Percentiles rank a stretch among this genome's conserved stretches.
Evolutionary conservation across 306 rosid species (phyloP).

Genomic region (Luffa aegyptiaca): DNA sequence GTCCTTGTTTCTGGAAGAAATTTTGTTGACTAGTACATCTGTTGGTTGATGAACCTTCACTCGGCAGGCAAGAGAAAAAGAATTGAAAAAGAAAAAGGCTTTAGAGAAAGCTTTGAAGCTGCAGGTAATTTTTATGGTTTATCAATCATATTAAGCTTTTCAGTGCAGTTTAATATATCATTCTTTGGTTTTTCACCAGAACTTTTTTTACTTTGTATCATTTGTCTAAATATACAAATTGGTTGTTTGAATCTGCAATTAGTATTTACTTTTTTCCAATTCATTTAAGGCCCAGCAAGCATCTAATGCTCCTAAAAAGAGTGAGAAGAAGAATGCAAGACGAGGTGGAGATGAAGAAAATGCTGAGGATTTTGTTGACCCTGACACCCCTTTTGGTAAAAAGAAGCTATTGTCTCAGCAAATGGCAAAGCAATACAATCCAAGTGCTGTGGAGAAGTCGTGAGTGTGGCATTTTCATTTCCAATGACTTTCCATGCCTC

Average conservation of each 20-base stretch:
- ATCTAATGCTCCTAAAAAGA: constrained; percentile 47
- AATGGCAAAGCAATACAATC: constrained; percentile 76
- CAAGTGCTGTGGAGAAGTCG: constrained; percentile 75
- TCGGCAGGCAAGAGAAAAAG: constrained; percentile 86
- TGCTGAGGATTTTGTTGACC: constrained; percentile 62
- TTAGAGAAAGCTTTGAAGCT: constrained; percentile 62
- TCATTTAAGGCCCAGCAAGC: constrained; percentile 51
- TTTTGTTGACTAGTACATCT: background rate
- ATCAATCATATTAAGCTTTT: background rate
- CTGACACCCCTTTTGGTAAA: constrained; percentile 56
- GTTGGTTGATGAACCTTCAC: constrained; percentile 1
- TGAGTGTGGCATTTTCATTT: constrained; percentile 26
- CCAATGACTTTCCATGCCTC: background rate
- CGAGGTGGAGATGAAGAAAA: constrained; percentile 60
- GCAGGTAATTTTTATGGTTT: constrained; percentile 34
- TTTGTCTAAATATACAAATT: background rate
- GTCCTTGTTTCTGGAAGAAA: background rate
- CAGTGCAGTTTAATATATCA: background rate
- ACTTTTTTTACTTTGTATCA: background rate
- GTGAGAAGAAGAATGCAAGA: constrained; percentile 57
- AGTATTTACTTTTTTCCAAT: background rate
- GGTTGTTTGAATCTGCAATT: constrained; percentile 1
- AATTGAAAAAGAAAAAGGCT: constrained; percentile 70
- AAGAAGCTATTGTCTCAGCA: constrained; percentile 64
- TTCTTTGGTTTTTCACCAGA: background rate